Evolutionary conservation across 352 stramenopile genomes (phyloP).

Genomic region (Thalassiosira ordinaria): DNA sequence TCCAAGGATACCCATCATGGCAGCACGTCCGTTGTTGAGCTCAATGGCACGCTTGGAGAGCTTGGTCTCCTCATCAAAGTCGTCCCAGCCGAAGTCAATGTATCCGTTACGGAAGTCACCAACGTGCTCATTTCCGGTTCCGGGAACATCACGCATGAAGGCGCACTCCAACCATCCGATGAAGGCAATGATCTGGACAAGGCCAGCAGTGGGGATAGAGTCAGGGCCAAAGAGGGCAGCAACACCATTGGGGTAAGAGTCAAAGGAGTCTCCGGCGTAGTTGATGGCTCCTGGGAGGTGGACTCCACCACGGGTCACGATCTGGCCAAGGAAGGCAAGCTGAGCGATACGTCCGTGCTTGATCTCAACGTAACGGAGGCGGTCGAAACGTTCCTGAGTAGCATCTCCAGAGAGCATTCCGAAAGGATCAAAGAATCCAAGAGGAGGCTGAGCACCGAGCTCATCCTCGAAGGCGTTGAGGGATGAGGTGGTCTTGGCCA

Average conservation of each 20-base stretch:
- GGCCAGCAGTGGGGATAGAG: background rate
- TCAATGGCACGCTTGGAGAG: conserved; percentile 8
- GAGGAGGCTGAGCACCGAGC: conserved; percentile 2
- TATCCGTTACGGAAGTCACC: conserved; percentile 5
- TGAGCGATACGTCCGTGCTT: conserved; percentile 10
- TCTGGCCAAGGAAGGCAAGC: conserved; percentile 4
- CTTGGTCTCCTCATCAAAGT: conserved; percentile 14
- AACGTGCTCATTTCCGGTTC: conserved; percentile 1
- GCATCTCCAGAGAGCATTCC: background rate
- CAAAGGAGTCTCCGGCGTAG: conserved; percentile 9
- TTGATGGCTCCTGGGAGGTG: conserved; percentile 6
- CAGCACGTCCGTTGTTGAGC: conserved; percentile 6
- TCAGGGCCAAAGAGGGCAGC: conserved; percentile 1
- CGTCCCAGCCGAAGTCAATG: conserved; percentile 14
- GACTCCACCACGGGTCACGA: background rate
- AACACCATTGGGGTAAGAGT: conserved; percentile 8
- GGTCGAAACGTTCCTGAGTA: conserved; percentile 6
- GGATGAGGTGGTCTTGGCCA: background rate
- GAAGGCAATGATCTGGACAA: conserved; percentile 3
- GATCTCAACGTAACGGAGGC: conserved; percentile 10
- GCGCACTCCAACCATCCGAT: background rate
- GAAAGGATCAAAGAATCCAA: conserved; percentile 5
- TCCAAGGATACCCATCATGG: conserved; percentile 13
- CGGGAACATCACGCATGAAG: background rate
- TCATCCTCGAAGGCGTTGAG: conserved; percentile 11